Base-by-base conservation (phyloP, 2,329 filamentous ascomycete species). In the Trematosphaeria pertusa region DNA sequence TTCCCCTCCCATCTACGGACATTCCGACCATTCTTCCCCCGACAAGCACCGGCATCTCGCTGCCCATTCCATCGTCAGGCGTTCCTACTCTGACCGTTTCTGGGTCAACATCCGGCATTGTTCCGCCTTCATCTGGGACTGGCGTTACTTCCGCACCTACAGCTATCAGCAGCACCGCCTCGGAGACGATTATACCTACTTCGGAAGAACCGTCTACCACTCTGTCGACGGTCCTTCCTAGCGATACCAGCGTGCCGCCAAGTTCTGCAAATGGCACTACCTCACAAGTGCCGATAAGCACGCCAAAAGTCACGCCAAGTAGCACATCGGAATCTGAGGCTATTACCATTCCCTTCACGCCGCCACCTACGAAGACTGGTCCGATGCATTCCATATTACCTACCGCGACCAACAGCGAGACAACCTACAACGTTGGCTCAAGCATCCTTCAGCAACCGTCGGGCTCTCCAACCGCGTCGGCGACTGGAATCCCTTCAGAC, bases 401-500 rank as follows among this genome's bases (percentile, higher is more conserved):
- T 1, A 81, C 73, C 9, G 77, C 73, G 12, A 76, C 75, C 8
- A 71, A 81, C 56, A 71, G 70, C 17, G 70, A 69, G 5, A 80
- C 74, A 20, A 65, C 61, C 30, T 65, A 73, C 43, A 80, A 78
- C 73, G 69, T 87, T 18, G 83, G 84, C 0, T 81, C 84, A 0
- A 86, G 83, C 15, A 84, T 89, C 39, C 73, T 87, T 11, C 77
- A 83, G 32, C 82, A 84, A 58, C 73, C 80, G 4, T 76, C 76
- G 1, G 76, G 47, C 58, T 75, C 40, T 60, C 70, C 59, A 2
- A 76, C 73, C 5, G 64, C 76, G 5, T 69, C 71, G 5, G 58
- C 67, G 0, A 80, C 78, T 14, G 79, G 79, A 17, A 76, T 91
- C 43, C 87, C 89, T 0, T 82, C 84, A 0, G 77, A 78, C 26